These are phyloP conservation scores for Ichthyophthirius multifiliis DNA, from an alignment of 169 alveolate genomes.

Conservation along the genomic window DNA sequence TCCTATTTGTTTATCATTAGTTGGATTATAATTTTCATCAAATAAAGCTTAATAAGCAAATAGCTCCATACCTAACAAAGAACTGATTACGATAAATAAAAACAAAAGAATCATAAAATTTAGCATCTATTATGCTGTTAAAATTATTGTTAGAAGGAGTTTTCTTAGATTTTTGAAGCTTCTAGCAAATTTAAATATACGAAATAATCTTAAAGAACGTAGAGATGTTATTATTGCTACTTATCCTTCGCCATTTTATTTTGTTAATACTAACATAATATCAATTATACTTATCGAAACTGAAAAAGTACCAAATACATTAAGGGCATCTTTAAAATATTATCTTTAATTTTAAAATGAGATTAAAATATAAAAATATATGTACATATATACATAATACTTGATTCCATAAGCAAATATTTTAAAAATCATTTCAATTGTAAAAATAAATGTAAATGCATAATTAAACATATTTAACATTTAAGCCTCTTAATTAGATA, in stretches of 20 bases:
- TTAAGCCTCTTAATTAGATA: background rate
- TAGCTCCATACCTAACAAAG: background rate
- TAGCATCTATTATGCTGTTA: background rate
- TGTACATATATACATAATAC: background rate
- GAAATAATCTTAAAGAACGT: background rate
- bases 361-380: too few relatives aligned
- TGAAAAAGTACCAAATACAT: background rate
- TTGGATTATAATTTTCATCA: background rate
- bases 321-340: background rate
- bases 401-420: background rate
- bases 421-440: background rate
- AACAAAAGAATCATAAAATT: background rate
- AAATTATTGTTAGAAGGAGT: background rate
- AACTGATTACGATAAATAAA: too few relatives aligned
- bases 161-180: background rate
- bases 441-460: background rate
- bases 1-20: background rate
- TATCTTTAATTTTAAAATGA: background rate
- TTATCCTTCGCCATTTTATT: background rate
- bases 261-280: background rate
- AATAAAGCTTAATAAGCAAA: background rate
- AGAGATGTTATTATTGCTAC: background rate
- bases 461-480: too few relatives aligned
- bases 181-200: background rate
- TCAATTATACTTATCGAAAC: background rate